Conservation (phyloP, 441 rosid genomes). For the Erodium moschatum region DNA sequence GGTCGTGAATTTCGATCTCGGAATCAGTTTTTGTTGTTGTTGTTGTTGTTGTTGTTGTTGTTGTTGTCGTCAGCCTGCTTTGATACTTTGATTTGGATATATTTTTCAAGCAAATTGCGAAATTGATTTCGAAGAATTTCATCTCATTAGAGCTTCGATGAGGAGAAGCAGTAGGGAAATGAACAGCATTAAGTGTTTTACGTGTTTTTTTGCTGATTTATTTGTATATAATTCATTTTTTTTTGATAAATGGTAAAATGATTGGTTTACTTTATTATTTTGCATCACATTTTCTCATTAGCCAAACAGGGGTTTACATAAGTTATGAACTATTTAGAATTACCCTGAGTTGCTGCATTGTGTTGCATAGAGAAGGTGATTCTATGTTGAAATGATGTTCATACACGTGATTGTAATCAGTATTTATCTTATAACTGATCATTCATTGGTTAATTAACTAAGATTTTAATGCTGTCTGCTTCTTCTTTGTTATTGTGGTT, state of each 20-base stretch:
- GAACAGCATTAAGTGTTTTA: not conserved
- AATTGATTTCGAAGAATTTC: too few relatives aligned
- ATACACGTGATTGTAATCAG: too few relatives aligned
- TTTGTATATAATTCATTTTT: not conserved
- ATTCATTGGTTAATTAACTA: conserved; percentile 1
- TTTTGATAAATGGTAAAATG: not conserved
- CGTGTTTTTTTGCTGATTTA: not conserved
- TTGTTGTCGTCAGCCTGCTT: too few relatives aligned
- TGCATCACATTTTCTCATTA: not conserved
- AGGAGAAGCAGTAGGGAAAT: not conserved
- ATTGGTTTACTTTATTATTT: not conserved
- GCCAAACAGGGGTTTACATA: not conserved
- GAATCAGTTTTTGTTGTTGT: too few relatives aligned
- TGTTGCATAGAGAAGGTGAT: too few relatives aligned
- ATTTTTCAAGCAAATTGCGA: too few relatives aligned
- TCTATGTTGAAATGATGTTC: too few relatives aligned
- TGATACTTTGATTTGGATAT: too few relatives aligned
- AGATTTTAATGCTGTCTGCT: not conserved
- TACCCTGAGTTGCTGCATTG: too few relatives aligned
- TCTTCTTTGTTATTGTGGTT: not conserved
- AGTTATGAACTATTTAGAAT: too few relatives aligned
- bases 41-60: too few relatives aligned
- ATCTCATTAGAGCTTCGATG: not conserved
- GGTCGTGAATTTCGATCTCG: not conserved
- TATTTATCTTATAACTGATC: not conserved